Conservation (phyloP, 495 filamentous ascomycete genomes). For the Xylaria flabelliformis region DNA sequence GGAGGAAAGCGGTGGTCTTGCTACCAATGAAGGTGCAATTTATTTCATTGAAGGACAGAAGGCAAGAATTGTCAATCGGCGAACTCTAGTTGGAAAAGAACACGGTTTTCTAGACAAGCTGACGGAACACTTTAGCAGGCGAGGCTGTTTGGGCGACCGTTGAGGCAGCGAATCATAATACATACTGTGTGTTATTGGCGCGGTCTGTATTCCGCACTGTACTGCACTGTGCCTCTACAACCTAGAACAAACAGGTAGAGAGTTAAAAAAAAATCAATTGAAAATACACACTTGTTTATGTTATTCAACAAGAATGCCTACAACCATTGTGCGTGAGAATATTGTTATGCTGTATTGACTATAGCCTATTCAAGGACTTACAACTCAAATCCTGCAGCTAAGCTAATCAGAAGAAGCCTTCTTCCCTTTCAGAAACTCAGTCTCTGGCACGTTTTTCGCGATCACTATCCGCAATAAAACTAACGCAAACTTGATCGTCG, state of each 20-base stretch:
- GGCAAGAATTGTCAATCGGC: not conserved
- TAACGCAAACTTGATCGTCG: not conserved
- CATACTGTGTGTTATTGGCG: not conserved
- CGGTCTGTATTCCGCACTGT: not conserved
- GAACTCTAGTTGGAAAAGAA: conserved; percentile 3
- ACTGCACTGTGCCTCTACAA: not conserved
- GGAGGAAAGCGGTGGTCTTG: not conserved
- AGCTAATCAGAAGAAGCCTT: not conserved
- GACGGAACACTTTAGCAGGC: not conserved
- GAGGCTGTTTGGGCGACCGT: conserved; percentile 6
- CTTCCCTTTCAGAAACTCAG: not conserved
- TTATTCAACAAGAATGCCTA: not conserved
- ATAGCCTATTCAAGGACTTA: not conserved
- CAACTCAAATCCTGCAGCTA: not conserved
- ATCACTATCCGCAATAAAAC: not conserved
- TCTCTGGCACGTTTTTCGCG: not conserved
- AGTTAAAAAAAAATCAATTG: not conserved
- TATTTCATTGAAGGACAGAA: not conserved
- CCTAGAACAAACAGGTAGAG: not conserved
- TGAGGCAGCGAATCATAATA: conserved; percentile 16
- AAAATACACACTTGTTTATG: not conserved
- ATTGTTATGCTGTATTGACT: not conserved
- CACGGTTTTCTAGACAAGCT: conserved; percentile 5
- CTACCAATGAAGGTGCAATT: not conserved
- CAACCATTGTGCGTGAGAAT: not conserved